Percentiles rank a stretch among this genome's conserved stretches.
These are phyloP conservation scores for Coniella vitis DNA, from an alignment of 2,329 filamentous ascomycete genomes.

Conservation along the genomic window DNA sequence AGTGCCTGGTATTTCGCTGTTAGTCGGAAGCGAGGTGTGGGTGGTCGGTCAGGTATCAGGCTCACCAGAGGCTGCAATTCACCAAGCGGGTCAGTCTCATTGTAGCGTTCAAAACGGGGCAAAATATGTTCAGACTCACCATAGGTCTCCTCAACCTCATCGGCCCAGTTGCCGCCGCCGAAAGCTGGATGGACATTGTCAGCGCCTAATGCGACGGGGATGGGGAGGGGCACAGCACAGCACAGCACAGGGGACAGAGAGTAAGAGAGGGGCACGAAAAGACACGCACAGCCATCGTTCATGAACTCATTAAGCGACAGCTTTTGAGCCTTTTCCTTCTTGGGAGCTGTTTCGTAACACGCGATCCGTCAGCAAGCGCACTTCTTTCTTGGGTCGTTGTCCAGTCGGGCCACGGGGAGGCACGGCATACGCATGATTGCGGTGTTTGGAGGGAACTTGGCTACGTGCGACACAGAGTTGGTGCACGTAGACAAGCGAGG, in stretches of 20 bases:
- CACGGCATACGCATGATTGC: slow-evolving; percentile 52
- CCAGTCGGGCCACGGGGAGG: slow-evolving; percentile 6
- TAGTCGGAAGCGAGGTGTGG: not conserved
- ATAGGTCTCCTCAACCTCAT: slow-evolving; percentile 91
- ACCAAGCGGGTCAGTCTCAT: slow-evolving; percentile 3
- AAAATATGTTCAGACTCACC: slow-evolving; percentile 45
- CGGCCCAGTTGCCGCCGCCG: slow-evolving; percentile 81
- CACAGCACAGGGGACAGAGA: slow-evolving; percentile 14
- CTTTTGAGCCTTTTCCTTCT: slow-evolving; percentile 91
- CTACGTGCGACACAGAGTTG: slow-evolving; percentile 36
- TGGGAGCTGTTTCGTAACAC: slow-evolving; percentile 58
- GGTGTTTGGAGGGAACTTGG: slow-evolving; percentile 30
- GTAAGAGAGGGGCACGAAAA: slow-evolving; percentile 16
- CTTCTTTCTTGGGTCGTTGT: slow-evolving; percentile 8
- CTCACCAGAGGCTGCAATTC: slow-evolving; percentile 29
- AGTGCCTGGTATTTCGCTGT: slow-evolving; percentile 37
- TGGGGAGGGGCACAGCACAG: slow-evolving; percentile 9
- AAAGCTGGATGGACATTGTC: slow-evolving; percentile 32
- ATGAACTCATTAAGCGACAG: slow-evolving; percentile 97
- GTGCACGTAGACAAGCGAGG: slow-evolving; percentile 14
- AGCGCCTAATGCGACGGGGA: slow-evolving; percentile 23
- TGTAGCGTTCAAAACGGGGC: slow-evolving; percentile 16
- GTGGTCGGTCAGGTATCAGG: not conserved
- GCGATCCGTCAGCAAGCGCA: slow-evolving; percentile 36
- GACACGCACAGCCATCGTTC: slow-evolving; percentile 73